Conservation (phyloP, 1,139 yeast species). For the Yamadazyma songkhlaensis region DNA sequence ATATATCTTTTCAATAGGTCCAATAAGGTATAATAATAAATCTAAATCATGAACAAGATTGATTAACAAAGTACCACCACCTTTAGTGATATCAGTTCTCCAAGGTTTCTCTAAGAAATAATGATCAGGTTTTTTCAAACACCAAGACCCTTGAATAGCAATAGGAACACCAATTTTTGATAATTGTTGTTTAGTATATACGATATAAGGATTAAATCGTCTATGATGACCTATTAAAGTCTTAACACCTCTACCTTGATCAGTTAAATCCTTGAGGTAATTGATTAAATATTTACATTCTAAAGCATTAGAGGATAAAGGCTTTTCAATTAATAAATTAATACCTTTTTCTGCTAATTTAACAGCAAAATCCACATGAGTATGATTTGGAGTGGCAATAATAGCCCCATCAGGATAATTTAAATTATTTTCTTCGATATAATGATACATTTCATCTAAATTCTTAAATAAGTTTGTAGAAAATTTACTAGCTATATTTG, state of each 20-base stretch:
- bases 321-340: constrained; percentile 37
- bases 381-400: constrained; percentile 41
- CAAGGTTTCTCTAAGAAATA: constrained; percentile 34
- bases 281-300: constrained; percentile 33
- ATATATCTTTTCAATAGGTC: constrained; percentile 36
- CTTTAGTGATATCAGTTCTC: constrained; percentile 30
- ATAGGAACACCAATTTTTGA: constrained; percentile 28
- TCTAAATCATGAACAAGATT: constrained; percentile 43
- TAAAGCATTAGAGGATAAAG: constrained; percentile 28
- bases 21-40: constrained; percentile 34
- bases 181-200: constrained; percentile 32
- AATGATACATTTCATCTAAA: constrained; percentile 27
- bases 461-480: constrained; percentile 26
- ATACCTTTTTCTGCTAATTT: constrained; percentile 33
- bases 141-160: constrained; percentile 43
- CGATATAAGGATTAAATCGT: constrained; percentile 37
- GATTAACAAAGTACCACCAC: constrained; percentile 40
- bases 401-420: constrained; percentile 36
- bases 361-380: constrained; percentile 32
- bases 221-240: constrained; percentile 41
- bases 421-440: constrained; percentile 22
- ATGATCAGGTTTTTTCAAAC: constrained; percentile 30
- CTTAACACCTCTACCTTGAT: constrained; percentile 19
- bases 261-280: constrained; percentile 16
- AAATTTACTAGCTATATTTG: constrained; percentile 29